phyloP scores from a whole-genome alignment of 495 filamentous ascomycete genomes.

The Penicillium goetzii region DNA sequence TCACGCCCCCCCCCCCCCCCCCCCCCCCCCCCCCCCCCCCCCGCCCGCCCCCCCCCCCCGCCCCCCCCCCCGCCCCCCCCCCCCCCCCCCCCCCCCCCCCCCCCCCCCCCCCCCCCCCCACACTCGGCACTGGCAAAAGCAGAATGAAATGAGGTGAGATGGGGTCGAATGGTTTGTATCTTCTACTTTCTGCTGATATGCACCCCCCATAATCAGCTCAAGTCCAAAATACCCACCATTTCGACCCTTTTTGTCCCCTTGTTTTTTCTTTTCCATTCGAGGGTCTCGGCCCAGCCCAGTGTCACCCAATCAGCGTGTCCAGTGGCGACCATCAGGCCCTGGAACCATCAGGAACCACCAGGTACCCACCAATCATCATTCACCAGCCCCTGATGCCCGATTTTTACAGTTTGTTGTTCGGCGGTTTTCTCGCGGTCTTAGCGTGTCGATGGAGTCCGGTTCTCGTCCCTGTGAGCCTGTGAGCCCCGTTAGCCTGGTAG shows the following conservation, averaged over 20 bases:
- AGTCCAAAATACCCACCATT: background rate
- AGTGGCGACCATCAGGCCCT: background rate
- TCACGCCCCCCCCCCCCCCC: too few species aligned
- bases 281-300: slow-evolving; percentile 1
- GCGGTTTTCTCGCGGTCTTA: background rate
- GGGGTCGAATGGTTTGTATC: background rate
- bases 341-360: slow-evolving; percentile 11
- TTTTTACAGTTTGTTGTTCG: background rate
- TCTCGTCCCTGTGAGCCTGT: background rate
- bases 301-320: background rate
- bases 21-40: too few species aligned
- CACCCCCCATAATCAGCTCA: background rate
- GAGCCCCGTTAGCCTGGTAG: background rate
- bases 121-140: background rate
- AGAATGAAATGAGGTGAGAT: background rate
- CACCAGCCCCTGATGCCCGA: slow-evolving; percentile 4
- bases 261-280: background rate
- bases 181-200: background rate
- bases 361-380: slow-evolving; percentile 9
- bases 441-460: background rate
- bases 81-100: too few species aligned
- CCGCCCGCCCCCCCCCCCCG: too few species aligned
- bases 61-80: too few species aligned
- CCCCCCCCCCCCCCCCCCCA: too few species aligned
- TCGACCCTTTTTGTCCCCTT: slow-evolving; percentile 2